phyloP scores from a whole-genome alignment of 139 green algal species.

The Diplosphaera chodatii region DNA sequence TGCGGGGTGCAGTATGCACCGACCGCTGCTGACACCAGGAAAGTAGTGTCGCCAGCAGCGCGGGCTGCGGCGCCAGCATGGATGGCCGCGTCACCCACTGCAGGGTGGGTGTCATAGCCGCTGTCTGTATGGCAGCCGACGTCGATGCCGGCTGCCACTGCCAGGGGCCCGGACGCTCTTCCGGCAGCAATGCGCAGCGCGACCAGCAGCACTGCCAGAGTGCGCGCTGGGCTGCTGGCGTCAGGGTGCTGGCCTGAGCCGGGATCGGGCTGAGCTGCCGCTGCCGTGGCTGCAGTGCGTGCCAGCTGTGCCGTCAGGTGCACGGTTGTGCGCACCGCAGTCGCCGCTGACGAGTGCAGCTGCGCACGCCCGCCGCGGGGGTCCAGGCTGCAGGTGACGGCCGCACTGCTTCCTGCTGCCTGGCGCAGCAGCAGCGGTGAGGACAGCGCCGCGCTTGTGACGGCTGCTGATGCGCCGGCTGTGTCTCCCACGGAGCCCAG shows the following conservation, averaged over 20 bases:
- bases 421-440: background rate
- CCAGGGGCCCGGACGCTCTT: background rate
- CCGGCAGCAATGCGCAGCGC: background rate
- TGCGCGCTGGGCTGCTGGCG: too few relatives aligned
- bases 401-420: background rate
- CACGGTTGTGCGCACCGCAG: background rate
- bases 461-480: background rate
- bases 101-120: constrained; percentile 12
- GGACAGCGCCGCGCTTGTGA: constrained; percentile 19
- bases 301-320: background rate
- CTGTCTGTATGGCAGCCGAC: background rate
- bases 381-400: background rate
- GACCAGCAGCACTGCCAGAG: background rate
- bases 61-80: constrained; percentile 8
- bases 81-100: constrained; percentile 5
- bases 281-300: too few relatives aligned
- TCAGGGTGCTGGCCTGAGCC: too few relatives aligned
- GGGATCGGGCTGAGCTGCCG: too few relatives aligned
- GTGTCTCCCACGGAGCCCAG: background rate
- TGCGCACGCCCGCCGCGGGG: background rate
- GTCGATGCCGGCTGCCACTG: background rate
- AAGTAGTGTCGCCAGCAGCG: background rate
- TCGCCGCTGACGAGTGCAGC: background rate
- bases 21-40: background rate
- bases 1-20: background rate